Evolutionary conservation across 352 stramenopile species (phyloP).

Genomic region (Phytopythium kandeliae): DNA sequence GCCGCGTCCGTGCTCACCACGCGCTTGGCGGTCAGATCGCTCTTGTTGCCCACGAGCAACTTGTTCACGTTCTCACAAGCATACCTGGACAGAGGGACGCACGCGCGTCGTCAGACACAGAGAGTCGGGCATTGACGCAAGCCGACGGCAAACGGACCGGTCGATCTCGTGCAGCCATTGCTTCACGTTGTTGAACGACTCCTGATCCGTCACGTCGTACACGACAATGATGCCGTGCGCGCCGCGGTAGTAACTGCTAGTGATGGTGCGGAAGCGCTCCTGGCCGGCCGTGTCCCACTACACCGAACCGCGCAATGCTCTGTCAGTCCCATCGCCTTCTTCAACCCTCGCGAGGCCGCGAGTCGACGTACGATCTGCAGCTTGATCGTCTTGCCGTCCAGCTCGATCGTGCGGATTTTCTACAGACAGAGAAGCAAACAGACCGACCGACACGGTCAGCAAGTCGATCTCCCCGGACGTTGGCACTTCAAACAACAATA

Average conservation of each 20-base stretch:
- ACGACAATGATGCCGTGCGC: constrained; percentile 99
- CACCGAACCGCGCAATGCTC: constrained; percentile 4
- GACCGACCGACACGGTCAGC: no score
- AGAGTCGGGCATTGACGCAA: no score
- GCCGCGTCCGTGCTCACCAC: constrained; percentile 93
- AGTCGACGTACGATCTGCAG: constrained; percentile 93
- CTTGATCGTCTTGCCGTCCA: constrained; percentile 99
- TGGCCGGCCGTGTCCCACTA: constrained; percentile 99
- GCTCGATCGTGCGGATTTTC: constrained; percentile 99
- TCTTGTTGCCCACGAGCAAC: constrained; percentile 98
- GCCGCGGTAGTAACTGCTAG: constrained; percentile 98
- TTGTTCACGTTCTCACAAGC: constrained; percentile 96
- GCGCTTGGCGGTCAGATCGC: constrained; percentile 91
- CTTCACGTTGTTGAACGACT: constrained; percentile 98
- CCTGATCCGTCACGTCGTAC: constrained; percentile 98
- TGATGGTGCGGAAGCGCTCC: constrained; percentile 99
- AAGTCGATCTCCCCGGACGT: constrained; percentile 3
- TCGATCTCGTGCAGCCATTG: constrained; percentile 96
- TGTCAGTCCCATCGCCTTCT: background rate
- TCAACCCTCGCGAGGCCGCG: background rate
- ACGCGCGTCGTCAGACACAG: background rate
- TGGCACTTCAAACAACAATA: background rate
- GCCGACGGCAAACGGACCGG: constrained; percentile 25
- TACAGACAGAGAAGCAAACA: constrained; percentile 18
- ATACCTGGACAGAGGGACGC: constrained; percentile 63